Evolutionary conservation across 2,329 filamentous ascomycete genomes (phyloP), one percentile per base, ranked within the genome.

Genomic region (Ophiostoma himal-ulmi): DNA sequence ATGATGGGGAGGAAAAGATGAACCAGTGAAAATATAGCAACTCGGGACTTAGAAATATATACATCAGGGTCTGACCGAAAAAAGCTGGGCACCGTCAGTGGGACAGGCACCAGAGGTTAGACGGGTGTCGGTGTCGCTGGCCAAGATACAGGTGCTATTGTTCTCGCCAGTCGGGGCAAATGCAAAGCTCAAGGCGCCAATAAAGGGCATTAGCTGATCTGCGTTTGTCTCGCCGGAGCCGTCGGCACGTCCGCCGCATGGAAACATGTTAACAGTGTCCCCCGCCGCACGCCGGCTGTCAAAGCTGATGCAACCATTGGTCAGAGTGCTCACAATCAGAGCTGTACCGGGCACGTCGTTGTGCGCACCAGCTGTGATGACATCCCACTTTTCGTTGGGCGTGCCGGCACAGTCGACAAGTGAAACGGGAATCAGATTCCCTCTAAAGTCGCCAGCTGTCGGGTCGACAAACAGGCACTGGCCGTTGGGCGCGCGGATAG

Each of bases 391-490:
- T 75, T 85, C 81, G 68, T 82, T 82, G 3, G 80, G 76, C 5
- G 80, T 79, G 41, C 80, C 82, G 39, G 78, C 76, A 76, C 84
- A 86, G 37, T 77, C 75, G 10, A 81, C 81, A 11, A 85, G 74
- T 30, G 79, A 78, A 10, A 86, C 76, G 1, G 84, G 84, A 68
- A 85, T 84, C 66, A 86, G 77, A 73, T 86, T 86, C 76, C 83
- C 78, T 6, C 84, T 82, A 76, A 85, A 86, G 73, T 86, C 84
- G 48, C 84, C 84, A 0, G 83, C 83, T 1, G 82, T 82, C 0
- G 83, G 82, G 73, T 86, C 82, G 64, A 85, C 76, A 44, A 81
- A 84, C n/a, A 86, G 78, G 71, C 84, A 86, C 68, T 82, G 79
- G 36, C 83, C 83, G 72, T 83, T 81, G 13, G 82, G 77, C 0